A percentile compares a stretch with the other conserved stretches of the same genome.
Evolutionary conservation across 768 basidiomycete genomes (phyloP).

Genomic region (Sistotremastrum niveocremeum): DNA sequence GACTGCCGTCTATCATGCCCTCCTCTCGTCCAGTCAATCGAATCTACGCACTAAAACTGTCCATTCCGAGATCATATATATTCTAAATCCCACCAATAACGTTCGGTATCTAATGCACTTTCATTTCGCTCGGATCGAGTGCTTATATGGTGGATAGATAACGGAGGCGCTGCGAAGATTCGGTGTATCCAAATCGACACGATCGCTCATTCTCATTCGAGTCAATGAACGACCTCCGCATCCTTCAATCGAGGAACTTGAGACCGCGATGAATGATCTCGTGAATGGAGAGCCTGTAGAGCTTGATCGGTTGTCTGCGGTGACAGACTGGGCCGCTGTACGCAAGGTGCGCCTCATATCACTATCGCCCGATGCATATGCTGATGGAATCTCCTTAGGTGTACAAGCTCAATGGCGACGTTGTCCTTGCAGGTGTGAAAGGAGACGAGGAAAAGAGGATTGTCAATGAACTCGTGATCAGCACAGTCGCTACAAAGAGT

Average conservation of each 20-base stretch:
- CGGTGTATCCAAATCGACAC: conserved; percentile 58
- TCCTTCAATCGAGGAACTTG: conserved; percentile 22
- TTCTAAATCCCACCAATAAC: conserved; percentile 78
- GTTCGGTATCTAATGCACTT: conserved; percentile 23
- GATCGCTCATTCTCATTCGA: conserved; percentile 58
- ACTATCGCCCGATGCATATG: conserved; percentile 17
- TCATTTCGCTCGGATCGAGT: neutral
- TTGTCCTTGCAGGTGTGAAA: conserved; percentile 21
- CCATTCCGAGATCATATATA: conserved; percentile 86
- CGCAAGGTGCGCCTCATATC: conserved; percentile 51
- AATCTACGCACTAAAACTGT: conserved; percentile 69
- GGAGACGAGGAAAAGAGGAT: conserved; percentile 25
- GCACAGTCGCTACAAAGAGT: conserved; percentile 70
- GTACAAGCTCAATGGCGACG: conserved; percentile 54
- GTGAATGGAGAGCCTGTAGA: conserved; percentile 45
- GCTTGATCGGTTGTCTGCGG: conserved; percentile 26
- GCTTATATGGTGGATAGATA: conserved; percentile 38
- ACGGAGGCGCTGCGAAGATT: conserved; percentile 78
- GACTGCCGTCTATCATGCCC: conserved; percentile 71
- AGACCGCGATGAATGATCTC: conserved; percentile 38
- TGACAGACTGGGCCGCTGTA: conserved; percentile 62
- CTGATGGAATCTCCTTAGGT: conserved; percentile 28
- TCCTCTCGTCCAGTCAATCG: conserved; percentile 50
- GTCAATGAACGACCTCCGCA: conserved; percentile 29
- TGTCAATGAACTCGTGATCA: conserved; percentile 59